Conservation (phyloP, 805 yeast genomes). For the Saccharomycopsis sp. region DNA sequence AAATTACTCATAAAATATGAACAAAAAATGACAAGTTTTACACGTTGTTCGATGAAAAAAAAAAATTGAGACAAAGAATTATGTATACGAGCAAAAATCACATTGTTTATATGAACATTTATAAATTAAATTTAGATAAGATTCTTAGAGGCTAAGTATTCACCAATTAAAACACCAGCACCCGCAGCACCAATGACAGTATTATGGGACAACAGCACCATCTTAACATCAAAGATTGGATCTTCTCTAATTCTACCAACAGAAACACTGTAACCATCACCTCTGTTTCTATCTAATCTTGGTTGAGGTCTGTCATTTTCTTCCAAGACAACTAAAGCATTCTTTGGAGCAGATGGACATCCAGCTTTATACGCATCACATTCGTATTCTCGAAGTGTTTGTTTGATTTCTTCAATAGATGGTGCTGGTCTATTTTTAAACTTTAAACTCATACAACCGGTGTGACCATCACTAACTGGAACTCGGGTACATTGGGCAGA, state of each 20-base stretch:
- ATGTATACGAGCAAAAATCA: no score
- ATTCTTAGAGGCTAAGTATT: constrained; percentile 68
- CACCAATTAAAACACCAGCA: constrained; percentile 93
- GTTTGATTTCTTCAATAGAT: constrained; percentile 66
- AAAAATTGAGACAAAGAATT: no score
- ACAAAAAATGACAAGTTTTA: no score
- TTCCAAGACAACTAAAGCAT: constrained; percentile 85
- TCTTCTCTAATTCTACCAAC: constrained; percentile 94
- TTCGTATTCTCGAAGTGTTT: constrained; percentile 56
- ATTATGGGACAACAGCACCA: constrained; percentile 96
- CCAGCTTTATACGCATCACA: constrained; percentile 75
- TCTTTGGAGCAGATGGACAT: constrained; percentile 89
- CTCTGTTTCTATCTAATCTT: constrained; percentile 92
- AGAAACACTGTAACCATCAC: constrained; percentile 84
- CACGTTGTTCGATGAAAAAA: no score
- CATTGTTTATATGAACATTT: no score
- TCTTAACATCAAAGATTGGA: constrained; percentile 86
- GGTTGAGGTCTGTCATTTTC: constrained; percentile 96
- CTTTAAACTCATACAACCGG: constrained; percentile 83
- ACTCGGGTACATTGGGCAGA: constrained; percentile 97
- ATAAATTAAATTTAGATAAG: no score
- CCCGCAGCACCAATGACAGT: constrained; percentile 99
- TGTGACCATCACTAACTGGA: constrained; percentile 96
- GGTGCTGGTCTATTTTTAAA: constrained; percentile 82
- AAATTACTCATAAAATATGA: no score